Evolutionary conservation across 2,329 filamentous ascomycete genomes (phyloP).

Genomic region (Myriosclerotinia duriaeana): DNA sequence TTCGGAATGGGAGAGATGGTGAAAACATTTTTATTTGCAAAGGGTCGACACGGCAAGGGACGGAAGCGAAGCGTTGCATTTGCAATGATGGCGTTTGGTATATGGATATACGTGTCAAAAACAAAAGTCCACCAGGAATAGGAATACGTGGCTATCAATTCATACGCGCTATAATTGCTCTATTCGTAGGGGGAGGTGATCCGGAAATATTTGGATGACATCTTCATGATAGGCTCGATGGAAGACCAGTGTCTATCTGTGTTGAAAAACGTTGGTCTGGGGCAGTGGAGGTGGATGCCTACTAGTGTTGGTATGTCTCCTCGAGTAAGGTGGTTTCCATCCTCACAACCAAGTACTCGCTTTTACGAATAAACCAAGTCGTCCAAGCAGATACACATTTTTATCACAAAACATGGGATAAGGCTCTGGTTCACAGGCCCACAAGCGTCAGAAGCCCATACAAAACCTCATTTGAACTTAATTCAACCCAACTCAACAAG

Average conservation of each 20-base stretch:
- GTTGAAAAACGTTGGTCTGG: background rate
- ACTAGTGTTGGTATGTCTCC: background rate
- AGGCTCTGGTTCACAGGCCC: no score
- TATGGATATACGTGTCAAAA: slow-evolving; percentile 19
- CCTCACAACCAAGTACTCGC: no score
- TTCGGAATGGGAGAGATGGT: background rate
- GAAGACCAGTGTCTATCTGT: background rate
- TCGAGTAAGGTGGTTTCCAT: background rate
- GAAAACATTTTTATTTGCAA: background rate
- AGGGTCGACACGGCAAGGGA: background rate
- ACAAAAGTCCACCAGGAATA: background rate
- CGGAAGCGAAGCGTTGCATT: slow-evolving; percentile 16
- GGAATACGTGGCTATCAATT: background rate
- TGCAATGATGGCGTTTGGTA: slow-evolving; percentile 16
- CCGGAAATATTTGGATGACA: no score
- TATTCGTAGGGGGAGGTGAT: background rate
- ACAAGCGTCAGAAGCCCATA: no score
- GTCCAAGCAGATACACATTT: background rate
- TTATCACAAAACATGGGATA: no score
- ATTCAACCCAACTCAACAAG: no score
- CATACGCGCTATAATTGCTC: background rate
- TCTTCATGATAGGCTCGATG: background rate
- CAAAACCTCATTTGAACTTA: no score
- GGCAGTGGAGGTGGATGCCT: no score
- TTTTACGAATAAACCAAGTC: background rate